Base-by-base conservation (phyloP, 768 basidiomycete genomes). In the Phaffia tasmanica region DNA sequence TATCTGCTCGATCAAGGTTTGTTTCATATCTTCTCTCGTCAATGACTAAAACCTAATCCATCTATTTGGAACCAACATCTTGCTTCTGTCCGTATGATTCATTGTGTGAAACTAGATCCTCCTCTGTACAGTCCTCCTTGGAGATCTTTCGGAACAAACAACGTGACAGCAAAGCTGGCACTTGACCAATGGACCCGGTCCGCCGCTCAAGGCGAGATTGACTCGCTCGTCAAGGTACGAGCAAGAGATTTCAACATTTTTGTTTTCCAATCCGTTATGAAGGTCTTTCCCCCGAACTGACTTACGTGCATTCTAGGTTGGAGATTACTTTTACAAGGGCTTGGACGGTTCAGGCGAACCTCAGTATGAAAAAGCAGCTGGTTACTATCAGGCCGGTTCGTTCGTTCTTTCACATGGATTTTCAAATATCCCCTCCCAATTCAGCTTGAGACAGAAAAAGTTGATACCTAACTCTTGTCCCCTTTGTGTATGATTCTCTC, bases 271-370 rank as follows among this genome's bases (percentile, higher is more conserved):
- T 15, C 18, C 19, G 25, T 48, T 25, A 62, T 11, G 3, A 14
- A 21, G n/a, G 48, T 9, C 3, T 35, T 18, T 8, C n/a, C 23
- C 4, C 47, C 6, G 1, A 19, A 8, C 7, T 23, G n/a, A 47
- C 25, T 25, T 35, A n/a, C 16, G 9, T 61, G 14, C 23, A 19
- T 21, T 18, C 7, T 21, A 66, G 65, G 57, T 67, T 47, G 95
- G 91, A 49, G 95, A 99, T 75, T 95, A 97, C 75, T 94, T 93
- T 77, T 97, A 89, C 73, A 85, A 89, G 70, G 91, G 91, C 0
- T 81, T 92, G 4, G 91, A 89, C 15, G 85, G 90, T 0, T 78
- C 82, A 6, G 83, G 86, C 67, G 85, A 85, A 65, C 81, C 85
- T 2, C 83, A 86, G 71, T 72, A 85, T 74, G 92, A 94, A 75